Evolutionary conservation across 371 early-diverging fungal genomes (phyloP).

Genomic region (Actinomortierella wolfii): DNA sequence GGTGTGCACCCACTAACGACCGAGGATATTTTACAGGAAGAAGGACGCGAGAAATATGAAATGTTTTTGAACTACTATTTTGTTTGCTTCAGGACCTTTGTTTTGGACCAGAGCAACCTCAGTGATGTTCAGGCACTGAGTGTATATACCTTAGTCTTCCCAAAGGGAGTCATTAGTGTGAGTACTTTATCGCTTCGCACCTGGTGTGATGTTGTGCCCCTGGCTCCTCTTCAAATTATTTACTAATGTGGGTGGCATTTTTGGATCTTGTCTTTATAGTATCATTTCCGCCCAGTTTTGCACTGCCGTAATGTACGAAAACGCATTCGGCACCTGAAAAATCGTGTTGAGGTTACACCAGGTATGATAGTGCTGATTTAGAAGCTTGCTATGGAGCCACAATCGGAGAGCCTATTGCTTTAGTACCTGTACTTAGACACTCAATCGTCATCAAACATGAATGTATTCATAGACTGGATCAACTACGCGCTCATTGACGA

Average conservation of each 20-base stretch:
- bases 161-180: constrained; percentile 66
- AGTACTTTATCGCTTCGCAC: constrained; percentile 6
- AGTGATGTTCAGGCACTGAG: constrained; percentile 80
- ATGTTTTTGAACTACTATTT: constrained; percentile 91
- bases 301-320: constrained; percentile 68
- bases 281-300: constrained; percentile 63
- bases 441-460: not conserved
- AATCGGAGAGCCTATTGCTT: not conserved
- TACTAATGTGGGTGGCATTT: not conserved
- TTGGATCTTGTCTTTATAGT: constrained; percentile 38
- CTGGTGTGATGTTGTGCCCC: not conserved
- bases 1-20: constrained; percentile 85
- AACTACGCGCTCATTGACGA: constrained; percentile 89
- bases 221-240: not conserved
- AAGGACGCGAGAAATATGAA: constrained; percentile 93
- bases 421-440: not conserved
- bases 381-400: not conserved
- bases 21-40: constrained; percentile 92
- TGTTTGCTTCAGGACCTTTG: constrained; percentile 83
- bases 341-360: constrained; percentile 65
- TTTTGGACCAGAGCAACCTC: constrained; percentile 69
- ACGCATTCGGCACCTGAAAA: constrained; percentile 66
- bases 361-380: constrained; percentile 11
- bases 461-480: constrained; percentile 75
- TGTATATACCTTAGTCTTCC: constrained; percentile 83